phyloP scores from a whole-genome alignment of 2,329 filamentous ascomycete species.

The Pseudogymnoascus sp. region DNA sequence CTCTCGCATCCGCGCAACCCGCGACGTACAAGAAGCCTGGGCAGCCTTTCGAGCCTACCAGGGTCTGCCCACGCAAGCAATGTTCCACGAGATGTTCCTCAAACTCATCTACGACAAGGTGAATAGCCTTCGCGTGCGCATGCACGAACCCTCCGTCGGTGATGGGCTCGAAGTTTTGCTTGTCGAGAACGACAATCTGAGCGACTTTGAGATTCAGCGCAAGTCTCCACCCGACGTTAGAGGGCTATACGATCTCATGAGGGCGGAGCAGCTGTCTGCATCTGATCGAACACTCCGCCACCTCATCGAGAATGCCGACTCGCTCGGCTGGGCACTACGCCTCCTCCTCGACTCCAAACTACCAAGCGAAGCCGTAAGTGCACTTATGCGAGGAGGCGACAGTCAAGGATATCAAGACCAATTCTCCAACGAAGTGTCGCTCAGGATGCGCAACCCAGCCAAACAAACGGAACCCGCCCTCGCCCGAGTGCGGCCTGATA shows the following conservation, averaged over 20 bases:
- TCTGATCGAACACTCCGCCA: not conserved
- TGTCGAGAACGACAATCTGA: constrained; percentile 49
- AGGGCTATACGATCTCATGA: constrained; percentile 53
- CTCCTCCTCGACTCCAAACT: not conserved
- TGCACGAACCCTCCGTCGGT: constrained; percentile 41
- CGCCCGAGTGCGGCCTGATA: constrained; percentile 19
- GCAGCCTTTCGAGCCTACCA: constrained; percentile 25
- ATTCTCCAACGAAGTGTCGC: constrained; percentile 24
- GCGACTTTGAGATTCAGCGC: constrained; percentile 56
- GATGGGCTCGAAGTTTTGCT: constrained; percentile 49
- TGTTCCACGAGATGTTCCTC: constrained; percentile 53
- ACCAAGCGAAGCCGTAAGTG: not conserved
- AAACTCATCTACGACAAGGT: constrained; percentile 39
- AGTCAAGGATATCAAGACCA: not conserved
- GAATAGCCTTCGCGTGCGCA: constrained; percentile 14
- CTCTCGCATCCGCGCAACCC: constrained; percentile 47
- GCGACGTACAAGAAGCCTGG: constrained; percentile 56
- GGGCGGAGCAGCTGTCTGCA: not conserved
- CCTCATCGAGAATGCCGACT: not conserved
- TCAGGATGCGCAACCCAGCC: no score
- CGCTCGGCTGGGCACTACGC: not conserved
- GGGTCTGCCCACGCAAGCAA: constrained; percentile 30
- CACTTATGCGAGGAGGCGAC: not conserved
- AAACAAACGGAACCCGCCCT: constrained; percentile 35
- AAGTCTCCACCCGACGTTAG: constrained; percentile 50